These are phyloP conservation scores for Candida chauliodis DNA, from an alignment of 805 yeast species.

Conservation along the genomic window DNA sequence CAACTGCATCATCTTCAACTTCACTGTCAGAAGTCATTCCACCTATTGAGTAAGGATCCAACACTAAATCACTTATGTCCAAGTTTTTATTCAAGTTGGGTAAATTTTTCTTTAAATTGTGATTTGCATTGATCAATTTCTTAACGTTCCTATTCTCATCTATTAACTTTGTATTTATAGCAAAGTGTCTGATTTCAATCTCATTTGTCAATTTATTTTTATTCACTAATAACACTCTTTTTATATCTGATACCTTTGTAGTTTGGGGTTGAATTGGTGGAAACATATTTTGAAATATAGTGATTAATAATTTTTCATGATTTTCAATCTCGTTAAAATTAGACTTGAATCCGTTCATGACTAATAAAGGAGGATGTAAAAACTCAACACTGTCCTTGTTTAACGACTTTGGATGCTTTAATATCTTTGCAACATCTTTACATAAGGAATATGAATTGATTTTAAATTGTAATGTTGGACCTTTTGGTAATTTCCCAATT, in stretches of 20 bases:
- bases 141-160: constrained; percentile 73
- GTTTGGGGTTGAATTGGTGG: constrained; percentile 90
- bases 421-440: constrained; percentile 69
- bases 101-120: constrained; percentile 54
- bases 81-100: constrained; percentile 66
- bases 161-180: constrained; percentile 80
- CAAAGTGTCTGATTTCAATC: constrained; percentile 85
- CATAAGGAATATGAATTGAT: constrained; percentile 74
- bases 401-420: constrained; percentile 76
- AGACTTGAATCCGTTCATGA: constrained; percentile 78
- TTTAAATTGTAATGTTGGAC: constrained; percentile 87
- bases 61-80: constrained; percentile 79
- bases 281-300: constrained; percentile 92
- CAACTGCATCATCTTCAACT: constrained; percentile 85
- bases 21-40: constrained; percentile 89
- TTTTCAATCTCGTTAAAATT: constrained; percentile 61
- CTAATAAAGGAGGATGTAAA: constrained; percentile 80
- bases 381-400: constrained; percentile 63
- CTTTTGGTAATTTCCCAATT: constrained; percentile 84
- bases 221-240: constrained; percentile 80
- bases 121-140: constrained; percentile 61
- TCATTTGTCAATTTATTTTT: constrained; percentile 66
- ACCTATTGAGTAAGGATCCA: constrained; percentile 79
- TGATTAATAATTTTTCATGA: constrained; percentile 77
- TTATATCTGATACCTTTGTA: constrained; percentile 70